Conservation (phyloP, 2,329 filamentous ascomycete species). For the Neobulgaria alba region DNA sequence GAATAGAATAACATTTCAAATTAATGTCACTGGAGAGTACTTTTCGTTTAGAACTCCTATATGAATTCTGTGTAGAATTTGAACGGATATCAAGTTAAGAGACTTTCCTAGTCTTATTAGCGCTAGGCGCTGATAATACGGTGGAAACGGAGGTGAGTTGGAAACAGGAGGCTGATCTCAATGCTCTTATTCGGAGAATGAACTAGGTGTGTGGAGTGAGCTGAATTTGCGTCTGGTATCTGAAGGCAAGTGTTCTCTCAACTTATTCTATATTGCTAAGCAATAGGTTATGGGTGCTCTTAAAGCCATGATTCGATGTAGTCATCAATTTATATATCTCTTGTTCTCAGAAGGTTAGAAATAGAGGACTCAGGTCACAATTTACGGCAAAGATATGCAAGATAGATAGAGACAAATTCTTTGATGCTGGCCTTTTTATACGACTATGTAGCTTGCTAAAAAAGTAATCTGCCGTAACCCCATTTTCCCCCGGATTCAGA, state of each 20-base stretch:
- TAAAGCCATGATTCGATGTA: background rate
- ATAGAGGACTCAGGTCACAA: no score
- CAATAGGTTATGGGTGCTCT: no score
- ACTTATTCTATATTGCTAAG: background rate
- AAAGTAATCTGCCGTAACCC: no score
- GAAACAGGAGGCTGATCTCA: slow-evolving; percentile 95
- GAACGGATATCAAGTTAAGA: background rate
- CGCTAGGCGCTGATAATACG: no score
- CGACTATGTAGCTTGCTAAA: no score
- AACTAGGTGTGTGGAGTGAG: slow-evolving; percentile 54
- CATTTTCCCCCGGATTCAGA: slow-evolving; percentile 2
- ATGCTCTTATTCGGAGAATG: slow-evolving; percentile 93
- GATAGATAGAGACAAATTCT: no score
- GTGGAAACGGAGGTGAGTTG: no score
- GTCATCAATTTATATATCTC: background rate
- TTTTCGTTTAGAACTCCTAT: background rate
- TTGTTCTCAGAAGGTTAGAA: no score
- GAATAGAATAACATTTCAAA: background rate
- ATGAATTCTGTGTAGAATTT: background rate
- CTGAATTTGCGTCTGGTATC: slow-evolving; percentile 4
- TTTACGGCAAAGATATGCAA: no score
- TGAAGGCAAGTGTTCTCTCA: background rate
- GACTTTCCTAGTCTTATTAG: background rate
- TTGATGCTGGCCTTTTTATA: no score
- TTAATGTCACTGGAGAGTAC: background rate